Base-by-base conservation (phyloP, 805 yeast genomes). In the Cyberlindnera saturnus region DNA sequence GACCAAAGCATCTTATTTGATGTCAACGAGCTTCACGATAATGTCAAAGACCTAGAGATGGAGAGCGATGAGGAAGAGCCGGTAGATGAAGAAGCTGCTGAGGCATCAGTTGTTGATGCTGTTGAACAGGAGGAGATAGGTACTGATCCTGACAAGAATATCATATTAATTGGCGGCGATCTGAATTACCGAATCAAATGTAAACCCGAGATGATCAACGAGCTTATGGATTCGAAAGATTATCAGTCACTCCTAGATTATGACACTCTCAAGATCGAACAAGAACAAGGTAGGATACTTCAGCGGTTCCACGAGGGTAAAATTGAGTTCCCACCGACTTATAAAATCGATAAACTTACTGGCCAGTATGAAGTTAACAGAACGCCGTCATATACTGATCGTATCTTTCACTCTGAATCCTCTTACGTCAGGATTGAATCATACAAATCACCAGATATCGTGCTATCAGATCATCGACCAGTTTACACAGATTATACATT, bases 351-450 rank as follows among this genome's bases (percentile, higher is more conserved):
- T 37, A 41, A 51, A 29, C 37, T 41, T 30, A 47, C 54, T 6
- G 34, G 28, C 5, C 39, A 34, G 34, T 50, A 50, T 20, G 55
- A 60, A 34, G 59, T 57, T 35, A 67, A 67, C 40, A 62, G 84
- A 38, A 58, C 63, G 6, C 84, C 86, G 0, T 74, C 82, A 1
- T 79, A 79, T 54, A 78, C 84, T 0, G 86, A 79, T 47, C 65
- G 86, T 29, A 68, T 79, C 3, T 53, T 79, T 17, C 70, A 62
- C 54, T 59, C 70, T 1, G 60, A 61, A 4, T 45, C 60, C 16
- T 57, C 57, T 19, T 64, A 63, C 43, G 54, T 55, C n/a, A 50
- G 36, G 28, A 48, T 54, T n/a, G 32, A 47, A 2, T 57, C 62
- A 23, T 52, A 57, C 28, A 37, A 52, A 0, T 51, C 61, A 6